Conservation (phyloP, 2,329 filamentous ascomycete species). For the Diaporthe ilicicola region DNA sequence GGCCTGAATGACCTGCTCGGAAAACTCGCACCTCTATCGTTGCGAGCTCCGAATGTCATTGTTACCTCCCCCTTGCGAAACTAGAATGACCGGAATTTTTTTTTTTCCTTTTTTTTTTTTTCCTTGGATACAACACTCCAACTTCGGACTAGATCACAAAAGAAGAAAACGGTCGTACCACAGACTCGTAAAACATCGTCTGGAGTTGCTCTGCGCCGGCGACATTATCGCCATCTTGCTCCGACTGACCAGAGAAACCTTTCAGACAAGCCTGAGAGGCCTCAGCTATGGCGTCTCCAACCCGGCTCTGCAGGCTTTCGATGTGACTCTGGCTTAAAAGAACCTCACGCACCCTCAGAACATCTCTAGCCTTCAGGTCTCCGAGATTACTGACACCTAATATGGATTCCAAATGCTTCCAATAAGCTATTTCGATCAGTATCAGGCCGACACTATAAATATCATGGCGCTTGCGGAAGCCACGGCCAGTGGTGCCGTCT, state of each 20-base stretch:
- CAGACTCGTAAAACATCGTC: neutral
- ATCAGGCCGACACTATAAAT: neutral
- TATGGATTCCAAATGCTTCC: neutral
- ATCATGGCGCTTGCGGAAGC: neutral
- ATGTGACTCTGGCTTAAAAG: neutral
- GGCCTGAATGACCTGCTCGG: too few relatives aligned
- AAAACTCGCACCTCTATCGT: too few relatives aligned
- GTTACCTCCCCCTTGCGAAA: too few relatives aligned
- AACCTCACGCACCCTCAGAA: neutral
- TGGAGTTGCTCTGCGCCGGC: neutral
- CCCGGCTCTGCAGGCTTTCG: neutral
- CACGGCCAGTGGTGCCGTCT: neutral
- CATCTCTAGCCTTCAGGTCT: neutral
- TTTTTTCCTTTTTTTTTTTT: too few relatives aligned
- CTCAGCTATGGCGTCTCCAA: neutral
- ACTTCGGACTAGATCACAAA: neutral
- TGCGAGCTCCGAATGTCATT: too few relatives aligned
- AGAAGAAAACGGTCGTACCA: neutral
- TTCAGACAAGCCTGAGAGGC: neutral
- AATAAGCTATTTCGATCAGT: neutral
- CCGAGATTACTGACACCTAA: neutral
- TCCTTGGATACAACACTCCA: too few relatives aligned
- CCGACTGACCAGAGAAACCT: neutral
- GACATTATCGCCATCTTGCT: neutral
- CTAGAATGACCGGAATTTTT: too few relatives aligned